Base-by-base conservation (phyloP, 2,329 filamentous ascomycete genomes). In the Macrophomina phaseolina region DNA sequence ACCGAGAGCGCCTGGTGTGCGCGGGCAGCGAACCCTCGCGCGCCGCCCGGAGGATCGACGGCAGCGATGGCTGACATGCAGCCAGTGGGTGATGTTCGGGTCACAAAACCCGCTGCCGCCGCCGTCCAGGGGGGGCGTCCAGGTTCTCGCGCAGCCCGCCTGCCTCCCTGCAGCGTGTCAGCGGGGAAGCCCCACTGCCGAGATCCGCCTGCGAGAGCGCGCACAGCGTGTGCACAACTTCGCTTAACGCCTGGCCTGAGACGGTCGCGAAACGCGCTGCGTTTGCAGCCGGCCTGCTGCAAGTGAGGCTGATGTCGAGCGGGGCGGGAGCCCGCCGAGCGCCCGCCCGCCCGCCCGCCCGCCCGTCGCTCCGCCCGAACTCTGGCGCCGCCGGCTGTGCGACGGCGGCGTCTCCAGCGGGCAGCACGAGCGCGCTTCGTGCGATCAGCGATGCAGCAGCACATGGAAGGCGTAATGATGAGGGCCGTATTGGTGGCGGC, bases 121-220 rank as follows among this genome's bases (percentile, higher is more conserved):
- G 55, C 28, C 18, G 18, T 18, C 38, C 55, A 60, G 55, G 55
- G 55, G 55, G 55, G 40, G 46, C 32, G 55, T 38, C 55, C 23
- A 32, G n/a, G 28, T 52, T 52, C 32, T 52, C 28, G 49, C 49
- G 58, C 58, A 49, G 55, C 40, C 18, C 5, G 32, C 40, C 14
- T 14, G 40, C 12, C 55, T 60, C 55, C 55, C 55, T 60, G 55
- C 55, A 60, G 55, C 55, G 38, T 58, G 55, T 58, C 55, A 60
- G 55, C 55, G 49, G 62, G 36, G 49, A 64, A 53, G 38, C 62
- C 62, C 62, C 62, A 55, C 62, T 56, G 63, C 63, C 63, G 63
- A 65, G 63, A 65, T 65, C 63, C 63, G 63, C 52, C 63, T 49
- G 18, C 18, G 61, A 38, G 32, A 34, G 46, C 46, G 36, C 8